Conservation (phyloP, 257 asterid genomes). For the Lithospermum erythrorhizon region DNA sequence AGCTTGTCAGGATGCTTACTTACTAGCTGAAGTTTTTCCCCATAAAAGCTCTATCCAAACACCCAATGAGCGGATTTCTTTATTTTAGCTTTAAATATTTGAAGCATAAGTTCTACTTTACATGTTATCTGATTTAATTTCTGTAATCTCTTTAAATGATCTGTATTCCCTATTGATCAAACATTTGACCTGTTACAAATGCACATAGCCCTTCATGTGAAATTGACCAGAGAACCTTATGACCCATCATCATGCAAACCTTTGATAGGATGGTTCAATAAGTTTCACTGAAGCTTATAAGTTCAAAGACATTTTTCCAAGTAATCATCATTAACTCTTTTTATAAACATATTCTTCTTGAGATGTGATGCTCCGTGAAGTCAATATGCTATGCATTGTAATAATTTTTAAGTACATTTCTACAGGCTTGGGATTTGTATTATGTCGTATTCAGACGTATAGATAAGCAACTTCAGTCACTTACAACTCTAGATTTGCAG, state of each 20-base stretch:
- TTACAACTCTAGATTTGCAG: slow-evolving; percentile 96
- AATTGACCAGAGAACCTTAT: too few relatives aligned
- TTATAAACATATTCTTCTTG: neutral
- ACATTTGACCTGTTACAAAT: too few relatives aligned
- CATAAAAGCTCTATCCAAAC: neutral
- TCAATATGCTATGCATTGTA: slow-evolving; percentile 6
- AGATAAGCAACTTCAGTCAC: slow-evolving; percentile 91
- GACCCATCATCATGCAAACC: too few relatives aligned
- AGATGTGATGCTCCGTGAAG: neutral
- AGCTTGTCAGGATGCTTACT: neutral
- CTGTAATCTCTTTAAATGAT: too few relatives aligned
- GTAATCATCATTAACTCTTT: neutral
- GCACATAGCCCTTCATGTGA: too few relatives aligned
- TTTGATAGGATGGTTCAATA: too few relatives aligned
- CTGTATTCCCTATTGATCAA: too few relatives aligned
- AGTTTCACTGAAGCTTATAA: too few relatives aligned
- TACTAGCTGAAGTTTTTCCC: neutral
- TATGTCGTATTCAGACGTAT: slow-evolving; percentile 90
- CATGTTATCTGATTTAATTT: too few relatives aligned
- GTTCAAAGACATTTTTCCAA: neutral
- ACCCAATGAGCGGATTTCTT: neutral
- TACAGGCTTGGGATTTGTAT: slow-evolving; percentile 98
- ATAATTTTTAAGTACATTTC: slow-evolving; percentile 8
- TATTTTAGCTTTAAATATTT: too few relatives aligned
- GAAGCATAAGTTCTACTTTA: too few relatives aligned